Conservation (phyloP, 2,329 filamentous ascomycete species). For the Claviceps citrina region DNA sequence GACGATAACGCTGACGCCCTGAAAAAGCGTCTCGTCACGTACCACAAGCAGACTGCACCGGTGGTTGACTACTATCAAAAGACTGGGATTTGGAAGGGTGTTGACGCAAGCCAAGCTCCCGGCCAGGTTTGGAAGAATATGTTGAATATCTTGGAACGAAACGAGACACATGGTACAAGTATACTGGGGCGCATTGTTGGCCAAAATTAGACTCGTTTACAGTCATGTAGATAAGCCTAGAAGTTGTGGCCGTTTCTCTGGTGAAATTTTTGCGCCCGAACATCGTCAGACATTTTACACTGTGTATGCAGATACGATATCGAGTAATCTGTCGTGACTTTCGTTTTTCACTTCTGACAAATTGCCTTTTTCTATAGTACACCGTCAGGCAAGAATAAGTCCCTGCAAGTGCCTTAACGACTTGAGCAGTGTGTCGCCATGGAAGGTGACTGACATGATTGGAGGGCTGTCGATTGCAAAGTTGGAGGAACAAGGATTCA, state of each 20-base stretch:
- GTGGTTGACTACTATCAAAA: constrained; percentile 95
- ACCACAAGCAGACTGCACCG: constrained; percentile 84
- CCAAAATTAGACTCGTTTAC: constrained; percentile 12
- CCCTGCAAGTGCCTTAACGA: no score
- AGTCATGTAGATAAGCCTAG: not conserved
- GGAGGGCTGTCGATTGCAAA: no score
- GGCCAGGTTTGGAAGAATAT: constrained; percentile 91
- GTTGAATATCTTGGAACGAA: constrained; percentile 62
- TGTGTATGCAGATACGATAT: constrained; percentile 7
- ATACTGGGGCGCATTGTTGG: constrained; percentile 24
- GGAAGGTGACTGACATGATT: no score
- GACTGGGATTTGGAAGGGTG: constrained; percentile 88
- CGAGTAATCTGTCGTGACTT: no score
- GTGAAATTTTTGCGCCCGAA: not conserved
- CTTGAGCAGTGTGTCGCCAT: no score
- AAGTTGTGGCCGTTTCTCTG: not conserved
- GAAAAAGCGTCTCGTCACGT: constrained; percentile 85
- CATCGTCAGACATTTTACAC: not conserved
- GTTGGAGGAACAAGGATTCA: no score
- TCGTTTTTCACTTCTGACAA: no score
- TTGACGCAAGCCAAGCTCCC: constrained; percentile 93
- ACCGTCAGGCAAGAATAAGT: no score
- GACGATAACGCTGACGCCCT: constrained; percentile 95
- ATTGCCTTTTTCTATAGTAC: no score
- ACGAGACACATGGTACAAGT: constrained; percentile 21